phyloP scores from a whole-genome alignment of 2,329 filamentous ascomycete genomes.

The Fusarium sp. region DNA sequence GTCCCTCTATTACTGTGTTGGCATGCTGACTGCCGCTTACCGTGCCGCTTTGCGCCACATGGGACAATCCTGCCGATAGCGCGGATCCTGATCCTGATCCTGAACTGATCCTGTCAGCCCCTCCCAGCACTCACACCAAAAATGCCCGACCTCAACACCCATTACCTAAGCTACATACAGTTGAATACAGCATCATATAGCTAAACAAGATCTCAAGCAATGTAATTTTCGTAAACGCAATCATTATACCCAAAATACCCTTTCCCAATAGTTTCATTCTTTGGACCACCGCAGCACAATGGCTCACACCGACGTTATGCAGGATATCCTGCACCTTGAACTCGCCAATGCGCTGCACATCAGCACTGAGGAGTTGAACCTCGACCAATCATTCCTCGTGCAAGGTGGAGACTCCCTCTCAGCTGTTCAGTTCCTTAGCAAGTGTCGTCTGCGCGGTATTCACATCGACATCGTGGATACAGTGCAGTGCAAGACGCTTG shows the following conservation, averaged over 20 bases:
- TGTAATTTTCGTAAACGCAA: neutral
- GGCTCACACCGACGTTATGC: neutral
- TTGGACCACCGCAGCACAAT: neutral
- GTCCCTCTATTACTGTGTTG: neutral
- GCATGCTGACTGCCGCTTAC: neutral
- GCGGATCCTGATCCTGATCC: conserved; percentile 4
- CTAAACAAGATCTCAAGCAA: neutral
- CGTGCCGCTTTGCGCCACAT: neutral
- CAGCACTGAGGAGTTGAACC: neutral
- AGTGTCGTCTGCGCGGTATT: neutral
- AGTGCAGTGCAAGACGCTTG: neutral
- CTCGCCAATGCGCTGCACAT: neutral
- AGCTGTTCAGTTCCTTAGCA: neutral
- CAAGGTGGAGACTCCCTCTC: neutral
- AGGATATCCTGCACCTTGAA: neutral
- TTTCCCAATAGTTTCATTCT: neutral
- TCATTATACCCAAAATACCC: neutral
- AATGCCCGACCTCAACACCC: neutral
- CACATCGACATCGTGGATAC: neutral
- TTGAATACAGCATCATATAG: neutral
- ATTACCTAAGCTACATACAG: neutral
- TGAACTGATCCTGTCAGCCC: neutral
- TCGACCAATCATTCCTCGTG: neutral
- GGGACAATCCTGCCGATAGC: neutral
- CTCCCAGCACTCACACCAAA: neutral